Evolutionary conservation across 805 yeast genomes (phyloP).

Genomic region (Myxozyma vanderwaltii): DNA sequence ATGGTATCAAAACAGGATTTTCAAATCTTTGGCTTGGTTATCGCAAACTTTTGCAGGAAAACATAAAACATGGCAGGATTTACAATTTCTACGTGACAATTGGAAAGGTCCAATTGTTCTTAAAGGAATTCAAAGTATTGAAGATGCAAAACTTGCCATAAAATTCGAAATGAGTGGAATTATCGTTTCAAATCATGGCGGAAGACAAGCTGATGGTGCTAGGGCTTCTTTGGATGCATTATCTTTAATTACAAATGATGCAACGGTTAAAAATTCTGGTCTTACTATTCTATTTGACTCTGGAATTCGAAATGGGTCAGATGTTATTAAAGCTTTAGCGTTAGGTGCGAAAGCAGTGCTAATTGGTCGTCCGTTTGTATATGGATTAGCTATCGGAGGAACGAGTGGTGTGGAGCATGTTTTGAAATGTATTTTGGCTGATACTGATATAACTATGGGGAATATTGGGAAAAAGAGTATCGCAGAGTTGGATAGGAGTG

Average conservation of each 20-base stretch:
- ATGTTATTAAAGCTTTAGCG: slow-evolving; percentile 60
- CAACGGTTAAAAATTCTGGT: slow-evolving; percentile 36
- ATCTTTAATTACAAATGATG: slow-evolving; percentile 47
- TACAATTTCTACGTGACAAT: slow-evolving; percentile 20
- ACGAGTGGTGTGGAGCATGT: slow-evolving; percentile 55
- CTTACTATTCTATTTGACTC: slow-evolving; percentile 62
- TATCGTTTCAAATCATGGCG: slow-evolving; percentile 78
- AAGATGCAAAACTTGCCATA: slow-evolving; percentile 65
- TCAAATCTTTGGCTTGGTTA: slow-evolving; percentile 28
- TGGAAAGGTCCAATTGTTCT: slow-evolving; percentile 46
- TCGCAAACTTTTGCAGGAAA: slow-evolving; percentile 23
- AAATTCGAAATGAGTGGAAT: slow-evolving; percentile 68
- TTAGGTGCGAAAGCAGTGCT: slow-evolving; percentile 65
- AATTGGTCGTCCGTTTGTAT: slow-evolving; percentile 62
- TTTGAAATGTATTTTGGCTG: slow-evolving; percentile 29
- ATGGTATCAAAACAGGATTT: slow-evolving; percentile 5
- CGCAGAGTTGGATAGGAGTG: slow-evolving; percentile 11
- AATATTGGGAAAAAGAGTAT: slow-evolving; percentile 21
- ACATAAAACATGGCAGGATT: slow-evolving; percentile 32
- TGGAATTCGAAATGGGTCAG: slow-evolving; percentile 65
- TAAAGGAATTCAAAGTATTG: slow-evolving; percentile 72
- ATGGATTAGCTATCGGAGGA: slow-evolving; percentile 65
- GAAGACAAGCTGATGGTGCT: slow-evolving; percentile 61
- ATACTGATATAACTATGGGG: slow-evolving; percentile 31
- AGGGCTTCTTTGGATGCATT: slow-evolving; percentile 64